phyloP scores from a whole-genome alignment of 768 basidiomycete species.

The Leccinum disarticulatum region DNA sequence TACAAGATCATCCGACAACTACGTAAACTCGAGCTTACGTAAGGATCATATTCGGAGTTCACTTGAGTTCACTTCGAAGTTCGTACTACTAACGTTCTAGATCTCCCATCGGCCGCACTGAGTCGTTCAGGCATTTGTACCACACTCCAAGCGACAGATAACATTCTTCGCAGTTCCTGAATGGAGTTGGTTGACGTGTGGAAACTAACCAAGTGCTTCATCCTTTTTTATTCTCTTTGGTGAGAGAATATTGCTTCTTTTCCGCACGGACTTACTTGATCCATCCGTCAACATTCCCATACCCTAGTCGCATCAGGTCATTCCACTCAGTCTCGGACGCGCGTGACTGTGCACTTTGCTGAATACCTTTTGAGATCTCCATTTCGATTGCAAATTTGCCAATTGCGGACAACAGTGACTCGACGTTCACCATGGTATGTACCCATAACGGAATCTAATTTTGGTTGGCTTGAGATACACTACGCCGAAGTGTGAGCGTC shows the following conservation, averaged over 20 bases:
- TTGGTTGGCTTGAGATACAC: constrained; percentile 1
- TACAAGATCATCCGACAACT: too few species aligned
- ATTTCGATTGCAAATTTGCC: neutral
- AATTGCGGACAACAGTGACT: neutral
- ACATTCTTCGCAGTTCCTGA: neutral
- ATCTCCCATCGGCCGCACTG: too few species aligned
- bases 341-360: neutral
- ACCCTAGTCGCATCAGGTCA: neutral
- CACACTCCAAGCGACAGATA: too few species aligned
- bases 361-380: neutral
- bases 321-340: neutral
- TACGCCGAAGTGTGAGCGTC: constrained; percentile 5
- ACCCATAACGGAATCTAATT: constrained; percentile 9
- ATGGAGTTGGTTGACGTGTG: neutral
- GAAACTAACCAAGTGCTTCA: neutral
- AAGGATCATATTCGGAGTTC: too few species aligned
- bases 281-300: neutral
- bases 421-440: neutral
- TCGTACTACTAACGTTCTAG: too few species aligned
- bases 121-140: neutral
- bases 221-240: neutral
- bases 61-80: too few species aligned
- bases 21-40: too few species aligned
- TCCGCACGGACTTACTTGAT: neutral
- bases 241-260: neutral